Evolutionary conservation across 768 basidiomycete species (phyloP).

Genomic region (Boletus eberwhitei): DNA sequence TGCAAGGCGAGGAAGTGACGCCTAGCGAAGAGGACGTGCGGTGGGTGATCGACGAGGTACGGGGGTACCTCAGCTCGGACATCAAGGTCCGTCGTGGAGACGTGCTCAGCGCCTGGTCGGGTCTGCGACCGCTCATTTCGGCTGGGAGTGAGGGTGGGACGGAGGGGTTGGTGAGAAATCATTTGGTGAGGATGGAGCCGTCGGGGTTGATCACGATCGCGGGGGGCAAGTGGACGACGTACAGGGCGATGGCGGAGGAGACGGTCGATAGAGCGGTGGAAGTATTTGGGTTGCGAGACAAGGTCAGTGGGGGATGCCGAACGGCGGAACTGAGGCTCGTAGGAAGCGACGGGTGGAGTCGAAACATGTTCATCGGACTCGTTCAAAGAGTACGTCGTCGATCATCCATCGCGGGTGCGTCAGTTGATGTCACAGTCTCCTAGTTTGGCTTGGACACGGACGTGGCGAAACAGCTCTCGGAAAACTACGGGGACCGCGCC

Average conservation of each 20-base stretch:
- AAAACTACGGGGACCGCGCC: conserved; percentile 93
- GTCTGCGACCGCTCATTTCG: conserved; percentile 84
- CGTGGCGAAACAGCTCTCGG: conserved; percentile 90
- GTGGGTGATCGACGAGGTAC: conserved; percentile 94
- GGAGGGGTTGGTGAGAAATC: conserved; percentile 87
- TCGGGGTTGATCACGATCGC: conserved; percentile 90
- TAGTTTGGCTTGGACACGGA: conserved; percentile 90
- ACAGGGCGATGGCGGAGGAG: conserved; percentile 94
- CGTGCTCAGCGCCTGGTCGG: conserved; percentile 93
- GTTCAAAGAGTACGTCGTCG: conserved; percentile 69
- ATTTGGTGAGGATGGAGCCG: conserved; percentile 81
- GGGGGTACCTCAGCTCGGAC: conserved; percentile 84
- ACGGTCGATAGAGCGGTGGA: conserved; percentile 85
- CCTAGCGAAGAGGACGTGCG: conserved; percentile 93
- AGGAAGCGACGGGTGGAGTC: conserved; percentile 91
- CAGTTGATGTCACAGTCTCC: neutral
- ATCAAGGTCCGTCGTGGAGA: conserved; percentile 93
- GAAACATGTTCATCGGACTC: conserved; percentile 95
- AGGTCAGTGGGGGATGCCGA: conserved; percentile 58
- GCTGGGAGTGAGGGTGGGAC: conserved; percentile 75
- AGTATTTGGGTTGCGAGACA: conserved; percentile 62
- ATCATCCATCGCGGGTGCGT: too few species aligned
- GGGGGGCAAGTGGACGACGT: conserved; percentile 99
- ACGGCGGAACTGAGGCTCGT: conserved; percentile 81
- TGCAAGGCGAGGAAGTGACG: conserved; percentile 56